These are phyloP conservation scores for Nelumbo lutea DNA, from an alignment of 164 flowering plant species.

Conservation along the genomic window DNA sequence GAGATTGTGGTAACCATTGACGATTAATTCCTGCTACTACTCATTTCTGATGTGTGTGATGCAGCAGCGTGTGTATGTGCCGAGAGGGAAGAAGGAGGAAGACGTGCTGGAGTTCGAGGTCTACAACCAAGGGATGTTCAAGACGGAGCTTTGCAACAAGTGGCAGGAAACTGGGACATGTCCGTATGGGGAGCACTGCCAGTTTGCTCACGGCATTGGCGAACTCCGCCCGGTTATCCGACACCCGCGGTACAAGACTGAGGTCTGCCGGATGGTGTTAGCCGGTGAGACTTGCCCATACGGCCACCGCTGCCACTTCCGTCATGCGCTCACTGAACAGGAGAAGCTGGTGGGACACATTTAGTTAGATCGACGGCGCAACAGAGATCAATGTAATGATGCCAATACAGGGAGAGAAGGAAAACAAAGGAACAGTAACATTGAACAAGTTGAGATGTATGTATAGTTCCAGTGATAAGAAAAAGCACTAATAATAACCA, in stretches of 20 bases:
- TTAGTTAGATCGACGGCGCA: background rate
- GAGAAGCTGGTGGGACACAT: conserved; percentile 39
- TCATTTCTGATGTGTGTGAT: background rate
- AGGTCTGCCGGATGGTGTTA: conserved; percentile 89
- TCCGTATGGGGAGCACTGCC: conserved; percentile 80
- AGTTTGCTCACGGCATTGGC: conserved; percentile 81
- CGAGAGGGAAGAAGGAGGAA: conserved; percentile 49
- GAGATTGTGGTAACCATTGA: too few relatives aligned
- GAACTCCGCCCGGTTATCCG: conserved; percentile 94
- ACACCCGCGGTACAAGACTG: conserved; percentile 96
- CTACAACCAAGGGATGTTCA: conserved; percentile 79
- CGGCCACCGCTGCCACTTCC: conserved; percentile 95
- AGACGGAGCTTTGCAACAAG: conserved; percentile 94
- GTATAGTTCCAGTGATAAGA: background rate
- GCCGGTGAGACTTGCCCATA: conserved; percentile 75
- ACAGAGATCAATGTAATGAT: background rate
- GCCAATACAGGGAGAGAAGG: background rate
- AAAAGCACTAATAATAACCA: background rate
- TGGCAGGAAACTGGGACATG: conserved; percentile 85
- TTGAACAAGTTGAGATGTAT: conserved; percentile 4
- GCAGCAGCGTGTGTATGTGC: conserved; percentile 59
- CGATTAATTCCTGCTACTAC: too few relatives aligned
- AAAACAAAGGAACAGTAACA: background rate
- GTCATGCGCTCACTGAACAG: conserved; percentile 71
- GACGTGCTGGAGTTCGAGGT: conserved; percentile 64